Evolutionary conservation across 1,284 basidiomycete species (phyloP), one percentile per base, ranked within the genome.

Genomic region (Cryptococcus sp.): DNA sequence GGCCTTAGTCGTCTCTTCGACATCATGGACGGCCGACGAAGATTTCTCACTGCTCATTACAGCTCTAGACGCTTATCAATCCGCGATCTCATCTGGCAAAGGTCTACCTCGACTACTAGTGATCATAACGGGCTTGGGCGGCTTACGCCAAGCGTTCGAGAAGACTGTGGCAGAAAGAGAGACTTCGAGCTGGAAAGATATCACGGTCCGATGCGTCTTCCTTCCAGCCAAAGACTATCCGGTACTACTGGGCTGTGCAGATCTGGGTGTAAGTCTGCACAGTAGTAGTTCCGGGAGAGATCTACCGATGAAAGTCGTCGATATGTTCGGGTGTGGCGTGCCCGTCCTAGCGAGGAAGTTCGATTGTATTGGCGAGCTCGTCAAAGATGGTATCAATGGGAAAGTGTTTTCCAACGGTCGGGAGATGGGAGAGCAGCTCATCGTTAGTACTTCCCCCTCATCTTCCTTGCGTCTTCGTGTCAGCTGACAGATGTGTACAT

Each of bases 281-380:
- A 85, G 87, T 17, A 93, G 90, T 73, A 93, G 91, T 0, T 95
- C 91, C 0, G 90, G 86, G 0, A 80, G 95, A 47, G 96, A 99
- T 77, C 81, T 99, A 53, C 96, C 96, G 1, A 99, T 99, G 96
- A 99, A 99, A 78, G 88, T 99, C 10, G 94, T 99, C 2, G 96
- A 99, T 76, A 98, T 99, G 96, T 96, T 99, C 78, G 96, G 96
- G 0, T 98, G 93, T 66, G 88, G 87, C 2, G 81, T 97, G 52
- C 94, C 94, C 0, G 96, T 98, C 4, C 90, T 94, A 63, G 94
- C 96, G 0, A 82, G 93, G 8, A 83, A 88, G 46, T 99, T 97
- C 73, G 81, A 83, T 41, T 96, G 94, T 74, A 81, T 99, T 30
- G 77, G 84, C 56, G 95, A 99, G 78, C 85, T 99, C 19, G 90